A percentile compares a stretch with the other conserved stretches of the same genome.
These are phyloP conservation scores for Pichia sp. DNA, from an alignment of 1,139 yeast genomes.

Conservation along the genomic window DNA sequence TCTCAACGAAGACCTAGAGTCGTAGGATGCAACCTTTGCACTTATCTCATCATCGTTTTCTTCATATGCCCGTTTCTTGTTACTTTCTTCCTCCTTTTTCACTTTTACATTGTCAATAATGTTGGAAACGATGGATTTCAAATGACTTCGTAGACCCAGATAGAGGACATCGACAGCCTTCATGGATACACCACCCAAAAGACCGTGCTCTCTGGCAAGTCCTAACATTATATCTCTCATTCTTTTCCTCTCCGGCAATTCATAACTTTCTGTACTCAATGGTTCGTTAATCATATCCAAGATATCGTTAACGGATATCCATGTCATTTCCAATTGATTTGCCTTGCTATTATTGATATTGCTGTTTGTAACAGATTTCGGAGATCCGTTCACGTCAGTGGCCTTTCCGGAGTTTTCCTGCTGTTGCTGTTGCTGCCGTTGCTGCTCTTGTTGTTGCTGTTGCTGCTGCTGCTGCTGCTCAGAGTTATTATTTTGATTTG, in stretches of 20 bases:
- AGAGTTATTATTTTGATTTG: slow-evolving; percentile 22
- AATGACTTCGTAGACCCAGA: slow-evolving; percentile 72
- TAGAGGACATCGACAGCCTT: slow-evolving; percentile 72
- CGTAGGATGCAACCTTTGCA: no score
- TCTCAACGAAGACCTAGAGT: no score
- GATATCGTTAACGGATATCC: slow-evolving; percentile 91
- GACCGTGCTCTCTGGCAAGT: slow-evolving; percentile 84
- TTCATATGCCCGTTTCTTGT: slow-evolving; percentile 3
- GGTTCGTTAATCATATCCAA: slow-evolving; percentile 85
- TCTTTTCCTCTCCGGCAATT: slow-evolving; percentile 74
- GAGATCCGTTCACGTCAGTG: no score
- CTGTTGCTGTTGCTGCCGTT: not conserved
- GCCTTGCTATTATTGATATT: not conserved
- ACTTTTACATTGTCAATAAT: slow-evolving; percentile 67
- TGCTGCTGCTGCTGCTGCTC: not conserved
- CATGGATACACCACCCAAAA: slow-evolving; percentile 71
- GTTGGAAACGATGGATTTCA: slow-evolving; percentile 67
- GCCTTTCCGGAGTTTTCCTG: no score
- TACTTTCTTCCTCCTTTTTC: not conserved
- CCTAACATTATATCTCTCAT: slow-evolving; percentile 69
- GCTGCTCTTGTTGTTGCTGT: not conserved
- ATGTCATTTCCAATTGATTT: slow-evolving; percentile 37
- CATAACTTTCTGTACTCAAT: slow-evolving; percentile 67
- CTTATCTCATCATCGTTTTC: no score
- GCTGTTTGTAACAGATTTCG: not conserved